These are phyloP conservation scores for Neospermospora avenae DNA, from an alignment of 2,329 filamentous ascomycete genomes.

Conservation along the genomic window DNA sequence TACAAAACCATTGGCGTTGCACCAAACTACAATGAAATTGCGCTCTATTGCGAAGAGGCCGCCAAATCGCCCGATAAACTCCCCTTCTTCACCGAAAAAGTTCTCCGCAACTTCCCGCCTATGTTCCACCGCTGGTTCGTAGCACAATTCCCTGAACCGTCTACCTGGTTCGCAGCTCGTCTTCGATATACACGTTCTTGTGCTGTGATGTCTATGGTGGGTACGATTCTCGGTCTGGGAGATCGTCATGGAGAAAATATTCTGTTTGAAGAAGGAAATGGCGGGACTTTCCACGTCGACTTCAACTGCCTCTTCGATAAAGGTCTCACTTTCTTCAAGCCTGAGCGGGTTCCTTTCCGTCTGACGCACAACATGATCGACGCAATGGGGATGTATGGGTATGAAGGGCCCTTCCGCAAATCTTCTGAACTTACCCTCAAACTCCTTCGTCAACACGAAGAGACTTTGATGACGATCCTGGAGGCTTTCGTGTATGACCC, in stretches of 20 bases:
- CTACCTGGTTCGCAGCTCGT: slow-evolving; percentile 85
- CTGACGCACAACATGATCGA: slow-evolving; percentile 98
- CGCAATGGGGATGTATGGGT: slow-evolving; percentile 92
- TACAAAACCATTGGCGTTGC: slow-evolving; percentile 72
- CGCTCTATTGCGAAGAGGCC: slow-evolving; percentile 61
- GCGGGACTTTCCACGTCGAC: slow-evolving; percentile 94
- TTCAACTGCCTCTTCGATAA: slow-evolving; percentile 99
- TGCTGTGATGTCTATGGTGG: slow-evolving; percentile 99
- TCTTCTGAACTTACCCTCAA: slow-evolving; percentile 85
- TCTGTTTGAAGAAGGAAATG: slow-evolving; percentile 87
- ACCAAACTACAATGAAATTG: slow-evolving; percentile 67
- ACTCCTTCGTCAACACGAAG: slow-evolving; percentile 84
- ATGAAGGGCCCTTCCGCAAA: slow-evolving; percentile 88
- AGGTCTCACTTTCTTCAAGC: slow-evolving; percentile 89
- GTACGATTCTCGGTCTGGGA: slow-evolving; percentile 87
- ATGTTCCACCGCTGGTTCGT: slow-evolving; percentile 94
- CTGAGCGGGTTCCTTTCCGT: slow-evolving; percentile 92
- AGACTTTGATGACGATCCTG: slow-evolving; percentile 94
- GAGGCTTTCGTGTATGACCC: slow-evolving; percentile 98
- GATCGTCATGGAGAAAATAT: slow-evolving; percentile 98
- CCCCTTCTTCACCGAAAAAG: slow-evolving; percentile 65
- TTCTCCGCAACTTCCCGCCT: slow-evolving; percentile 68
- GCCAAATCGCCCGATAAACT: slow-evolving; percentile 56
- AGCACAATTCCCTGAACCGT: slow-evolving; percentile 89
- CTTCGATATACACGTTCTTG: slow-evolving; percentile 89